Percentiles rank a stretch among this genome's conserved stretches.
Conservation (phyloP, 768 basidiomycete species). For the Rhodosporidiobolus sp. region DNA sequence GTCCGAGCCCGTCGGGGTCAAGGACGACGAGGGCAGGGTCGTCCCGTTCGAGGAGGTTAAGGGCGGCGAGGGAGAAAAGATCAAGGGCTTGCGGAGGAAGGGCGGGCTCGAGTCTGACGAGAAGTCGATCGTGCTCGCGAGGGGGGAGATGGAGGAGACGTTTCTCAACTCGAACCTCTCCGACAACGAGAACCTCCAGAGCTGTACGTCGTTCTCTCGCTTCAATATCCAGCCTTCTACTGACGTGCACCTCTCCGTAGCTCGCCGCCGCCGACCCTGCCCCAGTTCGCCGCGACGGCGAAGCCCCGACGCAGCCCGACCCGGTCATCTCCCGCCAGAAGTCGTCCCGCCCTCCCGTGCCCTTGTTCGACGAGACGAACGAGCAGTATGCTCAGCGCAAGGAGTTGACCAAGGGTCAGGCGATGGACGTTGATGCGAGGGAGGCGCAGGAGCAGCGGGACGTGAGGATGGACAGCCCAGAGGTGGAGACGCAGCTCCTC, state of each 20-base stretch:
- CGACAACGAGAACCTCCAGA: constrained; percentile 29
- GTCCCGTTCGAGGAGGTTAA: constrained; percentile 1
- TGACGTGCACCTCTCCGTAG: background rate
- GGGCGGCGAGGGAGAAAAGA: background rate
- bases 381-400: constrained; percentile 11
- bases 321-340: constrained; percentile 31
- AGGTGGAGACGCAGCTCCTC: constrained; percentile 25
- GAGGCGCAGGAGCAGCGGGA: constrained; percentile 1
- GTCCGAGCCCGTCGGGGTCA: constrained; percentile 12
- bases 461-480: too few relatives aligned
- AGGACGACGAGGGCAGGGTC: constrained; percentile 4
- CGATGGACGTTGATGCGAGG: background rate
- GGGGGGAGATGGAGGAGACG: constrained; percentile 5
- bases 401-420: too few relatives aligned
- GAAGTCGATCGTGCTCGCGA: constrained; percentile 1
- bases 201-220: constrained; percentile 9
- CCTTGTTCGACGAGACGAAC: constrained; percentile 16
- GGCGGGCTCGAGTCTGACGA: constrained; percentile 15
- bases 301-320: constrained; percentile 23
- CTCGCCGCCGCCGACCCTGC: background rate
- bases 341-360: constrained; percentile 21
- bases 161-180: constrained; percentile 21
- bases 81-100: constrained; percentile 3
- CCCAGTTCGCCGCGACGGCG: constrained; percentile 9
- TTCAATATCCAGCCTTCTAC: background rate